These are phyloP conservation scores for Xylariaceae sp. DNA, from an alignment of 2,329 filamentous ascomycete species.

Conservation along the genomic window DNA sequence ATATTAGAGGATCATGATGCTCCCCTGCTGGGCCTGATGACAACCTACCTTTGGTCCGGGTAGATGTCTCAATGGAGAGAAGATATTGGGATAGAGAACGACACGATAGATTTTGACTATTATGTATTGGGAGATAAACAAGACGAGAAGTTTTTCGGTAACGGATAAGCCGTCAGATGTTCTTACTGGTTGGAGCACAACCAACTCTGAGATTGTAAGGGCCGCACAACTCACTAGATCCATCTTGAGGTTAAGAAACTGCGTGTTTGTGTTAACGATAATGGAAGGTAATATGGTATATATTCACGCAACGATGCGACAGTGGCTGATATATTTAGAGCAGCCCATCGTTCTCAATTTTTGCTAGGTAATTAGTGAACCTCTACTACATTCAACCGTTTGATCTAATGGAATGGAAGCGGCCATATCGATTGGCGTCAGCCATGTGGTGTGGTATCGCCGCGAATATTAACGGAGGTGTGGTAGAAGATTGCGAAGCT, in stretches of 20 bases:
- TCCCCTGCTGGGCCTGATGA: neutral
- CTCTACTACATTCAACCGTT: neutral
- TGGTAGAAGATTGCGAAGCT: neutral
- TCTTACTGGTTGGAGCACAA: constrained; percentile 5
- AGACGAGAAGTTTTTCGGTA: constrained; percentile 2
- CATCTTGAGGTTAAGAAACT: constrained; percentile 15
- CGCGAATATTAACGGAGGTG: neutral
- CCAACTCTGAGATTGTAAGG: constrained; percentile 17
- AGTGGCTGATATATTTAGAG: neutral
- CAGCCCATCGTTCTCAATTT: neutral
- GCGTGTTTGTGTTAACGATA: neutral
- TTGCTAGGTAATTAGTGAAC: neutral
- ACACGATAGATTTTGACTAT: constrained; percentile 38
- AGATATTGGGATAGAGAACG: constrained; percentile 46
- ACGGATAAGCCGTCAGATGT: neutral
- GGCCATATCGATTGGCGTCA: neutral
- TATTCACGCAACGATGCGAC: neutral
- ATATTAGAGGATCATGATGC: neutral
- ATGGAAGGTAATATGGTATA: neutral
- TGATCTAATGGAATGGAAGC: neutral
- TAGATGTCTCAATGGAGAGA: constrained; percentile 48
- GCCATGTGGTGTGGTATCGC: neutral
- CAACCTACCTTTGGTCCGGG: constrained; percentile 46
- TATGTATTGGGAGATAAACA: constrained; percentile 22
- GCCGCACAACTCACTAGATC: constrained; percentile 17